Conservation (phyloP, 73 alveolate genomes). For the Paramecium caudatum region DNA sequence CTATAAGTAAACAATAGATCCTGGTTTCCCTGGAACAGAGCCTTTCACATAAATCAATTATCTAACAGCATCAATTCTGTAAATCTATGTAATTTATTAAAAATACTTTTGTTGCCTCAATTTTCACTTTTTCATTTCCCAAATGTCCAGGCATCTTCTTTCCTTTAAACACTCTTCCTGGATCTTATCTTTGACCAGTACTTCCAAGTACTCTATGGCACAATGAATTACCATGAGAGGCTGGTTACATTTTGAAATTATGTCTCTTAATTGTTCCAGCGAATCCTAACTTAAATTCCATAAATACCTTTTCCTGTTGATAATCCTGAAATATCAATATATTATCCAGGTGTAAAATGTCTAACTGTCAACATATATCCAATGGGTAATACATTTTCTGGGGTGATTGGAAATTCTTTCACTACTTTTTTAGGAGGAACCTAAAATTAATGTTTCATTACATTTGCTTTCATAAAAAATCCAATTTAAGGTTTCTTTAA, state of each 20-base stretch:
- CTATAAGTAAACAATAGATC: slow-evolving; percentile 79
- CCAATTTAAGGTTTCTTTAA: slow-evolving; percentile 88
- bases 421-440: slow-evolving; percentile 85
- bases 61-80: slow-evolving; percentile 87
- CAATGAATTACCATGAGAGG: slow-evolving; percentile 90
- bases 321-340: slow-evolving; percentile 83
- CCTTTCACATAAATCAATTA: slow-evolving; percentile 85
- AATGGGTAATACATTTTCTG: slow-evolving; percentile 86
- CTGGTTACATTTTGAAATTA: slow-evolving; percentile 84
- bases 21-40: slow-evolving; percentile 89
- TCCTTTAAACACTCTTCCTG: slow-evolving; percentile 91
- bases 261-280: slow-evolving; percentile 90
- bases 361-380: slow-evolving; percentile 88
- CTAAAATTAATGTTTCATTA: not conserved
- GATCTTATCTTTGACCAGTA: slow-evolving; percentile 88
- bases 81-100: slow-evolving; percentile 24
- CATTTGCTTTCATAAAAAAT: slow-evolving; percentile 82
- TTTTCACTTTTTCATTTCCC: slow-evolving; percentile 82
- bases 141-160: slow-evolving; percentile 94
- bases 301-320: slow-evolving; percentile 87
- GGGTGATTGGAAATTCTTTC: slow-evolving; percentile 85
- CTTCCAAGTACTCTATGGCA: slow-evolving; percentile 90
- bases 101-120: slow-evolving; percentile 47
- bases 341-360: slow-evolving; percentile 86
- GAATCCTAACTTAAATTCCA: slow-evolving; percentile 57